Evolutionary conservation across 2,329 filamentous ascomycete species (phyloP).

Genomic region (Epichloe brachyelytri): DNA sequence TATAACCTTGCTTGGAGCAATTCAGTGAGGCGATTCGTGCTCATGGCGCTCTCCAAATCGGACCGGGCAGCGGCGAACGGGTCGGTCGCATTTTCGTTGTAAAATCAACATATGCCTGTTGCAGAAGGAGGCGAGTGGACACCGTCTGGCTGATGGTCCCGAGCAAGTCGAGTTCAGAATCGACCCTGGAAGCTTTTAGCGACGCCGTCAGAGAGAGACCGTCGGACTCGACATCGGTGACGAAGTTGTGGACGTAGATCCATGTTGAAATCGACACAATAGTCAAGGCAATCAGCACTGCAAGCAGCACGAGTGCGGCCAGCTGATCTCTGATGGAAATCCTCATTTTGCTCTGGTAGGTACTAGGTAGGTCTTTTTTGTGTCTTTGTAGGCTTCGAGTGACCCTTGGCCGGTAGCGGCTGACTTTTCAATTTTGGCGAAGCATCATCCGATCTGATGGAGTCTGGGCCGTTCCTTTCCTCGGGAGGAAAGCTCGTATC

Average conservation of each 20-base stretch:
- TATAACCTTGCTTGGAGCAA: slow-evolving; percentile 64
- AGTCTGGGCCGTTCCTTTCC: not conserved
- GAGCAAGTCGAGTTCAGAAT: slow-evolving; percentile 66
- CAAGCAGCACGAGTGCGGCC: slow-evolving; percentile 62
- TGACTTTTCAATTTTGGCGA: not conserved
- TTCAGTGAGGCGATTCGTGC: slow-evolving; percentile 40
- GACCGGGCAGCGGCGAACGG: slow-evolving; percentile 48
- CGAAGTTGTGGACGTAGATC: slow-evolving; percentile 44
- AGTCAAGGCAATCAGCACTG: slow-evolving; percentile 60
- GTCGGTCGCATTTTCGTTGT: slow-evolving; percentile 35
- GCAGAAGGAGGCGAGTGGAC: slow-evolving; percentile 50
- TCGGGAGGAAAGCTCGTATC: not conserved
- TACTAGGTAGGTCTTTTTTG: not conserved
- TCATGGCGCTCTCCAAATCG: slow-evolving; percentile 63
- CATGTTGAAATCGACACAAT: slow-evolving; percentile 69
- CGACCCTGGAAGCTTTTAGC: slow-evolving; percentile 71
- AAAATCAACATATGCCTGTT: slow-evolving; percentile 37
- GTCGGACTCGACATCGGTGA: slow-evolving; percentile 38
- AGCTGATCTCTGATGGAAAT: slow-evolving; percentile 83
- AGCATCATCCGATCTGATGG: slow-evolving; percentile 2
- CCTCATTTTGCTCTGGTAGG: slow-evolving; percentile 42
- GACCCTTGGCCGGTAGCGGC: not conserved
- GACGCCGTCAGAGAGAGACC: slow-evolving; percentile 68
- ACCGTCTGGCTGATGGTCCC: slow-evolving; percentile 63
- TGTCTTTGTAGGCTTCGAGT: not conserved